Base-by-base conservation (phyloP, 1,284 basidiomycete species). In the Ustilago loliicola region DNA sequence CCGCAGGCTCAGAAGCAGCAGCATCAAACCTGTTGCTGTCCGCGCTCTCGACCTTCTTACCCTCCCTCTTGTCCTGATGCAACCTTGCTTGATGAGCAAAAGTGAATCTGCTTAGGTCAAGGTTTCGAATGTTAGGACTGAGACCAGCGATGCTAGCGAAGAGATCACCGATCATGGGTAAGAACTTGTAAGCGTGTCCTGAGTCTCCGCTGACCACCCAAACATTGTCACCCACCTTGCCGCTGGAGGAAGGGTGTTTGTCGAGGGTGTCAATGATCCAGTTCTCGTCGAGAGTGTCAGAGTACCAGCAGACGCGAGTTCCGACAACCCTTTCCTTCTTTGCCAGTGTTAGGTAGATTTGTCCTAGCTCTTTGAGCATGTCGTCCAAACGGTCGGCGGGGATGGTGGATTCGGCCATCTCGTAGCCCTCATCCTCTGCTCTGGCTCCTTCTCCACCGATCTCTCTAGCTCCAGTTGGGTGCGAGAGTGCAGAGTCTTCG, bases 241-340 rank as follows among this genome's bases (percentile, higher is more conserved):
- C n/a, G 7, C 3, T 21, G 8, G 38, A 13, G 13, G 57, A 48
- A n/a, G 55, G 63, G 58, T 83, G 87, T 55, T 85, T 82, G 0
- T 87, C 87, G 58, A 87, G 87, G 70, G 86, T 85, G 72, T 89
- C 88, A 75, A 89, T 87, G 53, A 89, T 79, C 87, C 88, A 89
- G 70, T 87, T 87, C 42, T 86, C 86, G 45, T 89, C 88, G 27
- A 85, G 82, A 1, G 88, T 87, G 42, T 88, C 87, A 0, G 83
- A 82, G 83, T 87, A 94, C 93, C 94, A 95, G 87, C 94, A 96
- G 73, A 96, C 88, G 59, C 94, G 89, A 8, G 93, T 94, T 3
- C 87, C 88, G 25, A 86, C 86, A 79, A 94, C 92, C 0, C 34
- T 7, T 2, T 54, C 50, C 0, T 40, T 48, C 1, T 38, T 4